These are phyloP conservation scores for Parietichytrium sp. DNA, from an alignment of 108 stramenopile genomes.

Conservation along the genomic window DNA sequence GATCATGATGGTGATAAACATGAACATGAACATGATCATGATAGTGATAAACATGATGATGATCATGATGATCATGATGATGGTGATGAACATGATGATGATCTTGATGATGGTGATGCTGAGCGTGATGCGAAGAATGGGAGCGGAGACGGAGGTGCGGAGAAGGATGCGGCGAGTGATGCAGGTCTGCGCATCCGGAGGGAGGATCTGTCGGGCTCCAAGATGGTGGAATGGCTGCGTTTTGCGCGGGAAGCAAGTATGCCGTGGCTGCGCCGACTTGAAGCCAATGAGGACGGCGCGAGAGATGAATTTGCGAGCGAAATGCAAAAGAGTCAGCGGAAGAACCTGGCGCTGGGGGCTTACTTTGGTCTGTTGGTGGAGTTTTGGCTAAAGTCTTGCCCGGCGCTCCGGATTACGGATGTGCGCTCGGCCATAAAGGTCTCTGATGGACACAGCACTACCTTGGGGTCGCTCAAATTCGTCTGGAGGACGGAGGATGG, in stretches of 20 bases:
- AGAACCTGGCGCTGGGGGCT: neutral
- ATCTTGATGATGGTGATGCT: too few relatives aligned
- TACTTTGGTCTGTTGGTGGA: slow-evolving; percentile 8
- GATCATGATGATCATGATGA: too few relatives aligned
- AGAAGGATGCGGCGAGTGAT: neutral
- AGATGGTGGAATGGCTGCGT: neutral
- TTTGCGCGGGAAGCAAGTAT: too few relatives aligned
- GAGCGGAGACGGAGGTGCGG: neutral
- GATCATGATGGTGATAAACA: too few relatives aligned
- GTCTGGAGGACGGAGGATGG: neutral
- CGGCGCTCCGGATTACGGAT: neutral
- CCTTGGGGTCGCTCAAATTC: slow-evolving; percentile 27
- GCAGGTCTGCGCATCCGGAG: neutral
- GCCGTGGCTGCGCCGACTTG: too few relatives aligned
- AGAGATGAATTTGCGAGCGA: neutral
- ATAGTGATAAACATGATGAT: too few relatives aligned
- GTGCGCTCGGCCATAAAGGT: neutral
- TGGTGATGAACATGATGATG: too few relatives aligned
- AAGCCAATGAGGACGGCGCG: neutral
- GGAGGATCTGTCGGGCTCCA: neutral
- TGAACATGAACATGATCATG: too few relatives aligned
- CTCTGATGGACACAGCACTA: neutral
- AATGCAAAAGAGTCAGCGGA: neutral
- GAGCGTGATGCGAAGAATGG: too few relatives aligned
- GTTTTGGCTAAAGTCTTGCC: neutral